Conservation (phyloP, 305 asterid species). For the Solanum chacoense region DNA sequence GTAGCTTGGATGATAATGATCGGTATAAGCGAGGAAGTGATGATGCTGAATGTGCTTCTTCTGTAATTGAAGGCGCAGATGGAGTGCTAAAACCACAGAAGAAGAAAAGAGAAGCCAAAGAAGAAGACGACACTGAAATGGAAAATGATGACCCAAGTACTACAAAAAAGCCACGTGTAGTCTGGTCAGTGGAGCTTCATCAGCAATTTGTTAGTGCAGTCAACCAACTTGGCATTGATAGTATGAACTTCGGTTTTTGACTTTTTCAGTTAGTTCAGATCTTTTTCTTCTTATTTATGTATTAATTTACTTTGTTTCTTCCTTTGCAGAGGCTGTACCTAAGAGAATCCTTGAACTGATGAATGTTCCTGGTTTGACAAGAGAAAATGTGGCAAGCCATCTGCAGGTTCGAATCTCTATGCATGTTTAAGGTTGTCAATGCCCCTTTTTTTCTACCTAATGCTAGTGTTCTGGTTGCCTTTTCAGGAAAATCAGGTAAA, state of each 20-base stretch:
- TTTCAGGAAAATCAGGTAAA: conserved; percentile 7
- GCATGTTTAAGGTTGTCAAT: background rate
- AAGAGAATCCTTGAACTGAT: conserved; percentile 78
- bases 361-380: conserved; percentile 79
- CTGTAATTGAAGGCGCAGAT: conserved; percentile 37
- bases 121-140: conserved; percentile 45
- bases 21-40: conserved; percentile 28
- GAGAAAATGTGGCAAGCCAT: conserved; percentile 92
- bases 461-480: conserved; percentile 1
- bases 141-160: conserved; percentile 55
- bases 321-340: conserved; percentile 73
- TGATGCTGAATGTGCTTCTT: conserved; percentile 56
- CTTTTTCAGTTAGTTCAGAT: background rate
- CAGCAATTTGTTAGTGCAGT: conserved; percentile 80
- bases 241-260: conserved; percentile 35
- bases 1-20: conserved; percentile 41
- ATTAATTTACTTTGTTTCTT: conserved; percentile 1
- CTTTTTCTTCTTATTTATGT: background rate
- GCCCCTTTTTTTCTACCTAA: background rate
- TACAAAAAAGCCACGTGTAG: conserved; percentile 80
- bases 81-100: conserved; percentile 29
- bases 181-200: conserved; percentile 93
- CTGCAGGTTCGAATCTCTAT: conserved; percentile 45
- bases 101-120: conserved; percentile 54
- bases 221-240: conserved; percentile 75